Evolutionary conservation across 805 yeast species (phyloP), one percentile per base, ranked within the genome.

Genomic region (Wickerhamomyces bisporus): DNA sequence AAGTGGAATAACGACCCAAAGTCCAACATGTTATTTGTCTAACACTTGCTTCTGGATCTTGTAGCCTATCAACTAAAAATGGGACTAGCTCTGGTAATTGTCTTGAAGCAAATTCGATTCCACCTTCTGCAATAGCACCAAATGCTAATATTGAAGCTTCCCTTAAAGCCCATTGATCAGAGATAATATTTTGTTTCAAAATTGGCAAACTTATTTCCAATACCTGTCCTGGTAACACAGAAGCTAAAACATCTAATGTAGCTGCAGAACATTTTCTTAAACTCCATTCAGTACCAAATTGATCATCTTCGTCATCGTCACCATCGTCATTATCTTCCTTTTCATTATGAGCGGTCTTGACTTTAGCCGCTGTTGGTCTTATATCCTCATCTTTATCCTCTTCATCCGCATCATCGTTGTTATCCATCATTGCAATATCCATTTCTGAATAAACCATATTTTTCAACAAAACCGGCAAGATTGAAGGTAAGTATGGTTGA

Each of bases 1-100:
- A 88, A 3, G 73, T 53, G 0, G 93, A 74, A 57, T 82, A 93
- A 39, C 98, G 71, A 31, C 95, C 82, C 32, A 93, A 64, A 0
- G 98, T 86, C 98, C 98, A 93, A 65, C 98, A 91, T 0, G 96
- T 68, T 36, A 93, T 93, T 60, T 87, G 95, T 48, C 98, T 73
- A 5, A 93, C 95, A 16, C 95, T 75, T 8, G 95, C 81, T 61
- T 88, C 82, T 5, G 60, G 52, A 58, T 89, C 97, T 38, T 69
- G 68, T 42, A 89, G 64, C 52, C 94, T 70, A 40, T 87, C 86
- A 20, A 88, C 88, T 43, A 93, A 68, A 55, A 81, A 88, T 26
- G 96, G 96, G 25, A 91, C 79, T 33, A 93, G 65, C 21, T 79
- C 74, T 3, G 96, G 95, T 29, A 93, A 65, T 49, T 84, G 84